Percentiles rank a stretch among this genome's conserved stretches.
Conservation (phyloP, 2,329 filamentous ascomycete genomes). For the Scytalidium lignicola region DNA sequence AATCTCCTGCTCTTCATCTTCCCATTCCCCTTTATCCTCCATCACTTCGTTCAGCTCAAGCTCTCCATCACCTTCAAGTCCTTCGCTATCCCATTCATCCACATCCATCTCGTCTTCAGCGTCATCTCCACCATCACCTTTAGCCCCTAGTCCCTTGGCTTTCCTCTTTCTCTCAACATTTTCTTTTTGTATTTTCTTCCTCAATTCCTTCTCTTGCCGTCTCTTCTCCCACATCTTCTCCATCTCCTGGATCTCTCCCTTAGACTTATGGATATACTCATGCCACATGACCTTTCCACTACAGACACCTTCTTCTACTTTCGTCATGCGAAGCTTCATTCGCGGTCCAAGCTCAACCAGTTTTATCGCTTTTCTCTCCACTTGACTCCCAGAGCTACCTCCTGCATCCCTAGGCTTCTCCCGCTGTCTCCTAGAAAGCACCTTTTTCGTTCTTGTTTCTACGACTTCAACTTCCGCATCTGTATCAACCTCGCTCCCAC, state of each 20-base stretch:
- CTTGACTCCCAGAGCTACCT: constrained; percentile 25
- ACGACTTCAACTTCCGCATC: constrained; percentile 91
- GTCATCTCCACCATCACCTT: constrained; percentile 47
- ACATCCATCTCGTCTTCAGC: constrained; percentile 43
- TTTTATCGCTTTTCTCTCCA: constrained; percentile 81
- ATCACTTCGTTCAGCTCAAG: constrained; percentile 28
- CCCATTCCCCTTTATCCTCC: constrained; percentile 27
- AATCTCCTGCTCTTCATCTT: constrained; percentile 28
- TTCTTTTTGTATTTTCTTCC: constrained; percentile 77
- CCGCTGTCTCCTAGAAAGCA: constrained; percentile 42
- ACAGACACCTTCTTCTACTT: constrained; percentile 93
- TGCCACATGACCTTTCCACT: constrained; percentile 95
- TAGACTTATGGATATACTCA: constrained; percentile 83
- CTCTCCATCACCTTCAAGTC: constrained; percentile 27
- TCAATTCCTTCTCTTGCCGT: constrained; percentile 73
- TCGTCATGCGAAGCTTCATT: constrained; percentile 82
- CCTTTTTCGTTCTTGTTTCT: constrained; percentile 57
- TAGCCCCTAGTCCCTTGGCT: constrained; percentile 40
- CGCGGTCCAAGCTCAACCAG: constrained; percentile 88
- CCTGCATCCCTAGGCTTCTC: constrained; percentile 38
- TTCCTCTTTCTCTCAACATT: constrained; percentile 86
- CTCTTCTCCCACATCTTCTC: constrained; percentile 79
- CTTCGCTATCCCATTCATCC: constrained; percentile 34
- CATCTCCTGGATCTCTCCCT: constrained; percentile 69
- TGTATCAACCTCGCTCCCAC: constrained; percentile 87